Evolutionary conservation across 306 rosid genomes (phyloP), one percentile per base, ranked within the genome.

Genomic region (Pachyrhizus erosus): DNA sequence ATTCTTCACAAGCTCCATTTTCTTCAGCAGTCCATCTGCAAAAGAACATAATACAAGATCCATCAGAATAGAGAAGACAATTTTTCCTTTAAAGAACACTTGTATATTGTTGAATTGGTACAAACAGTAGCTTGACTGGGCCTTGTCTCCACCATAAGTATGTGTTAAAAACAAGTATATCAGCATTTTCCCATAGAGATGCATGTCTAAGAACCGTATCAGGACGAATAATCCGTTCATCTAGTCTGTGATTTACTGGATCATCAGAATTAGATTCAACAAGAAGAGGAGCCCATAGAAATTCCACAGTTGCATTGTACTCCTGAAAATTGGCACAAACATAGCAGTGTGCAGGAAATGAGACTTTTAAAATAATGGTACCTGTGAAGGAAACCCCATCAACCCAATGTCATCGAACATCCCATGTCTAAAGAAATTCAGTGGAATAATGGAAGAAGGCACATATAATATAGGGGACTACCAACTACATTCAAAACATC

Each of bases 81-180:
- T 3, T 33, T 52, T 81, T 75, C 79, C 39, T 76, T 2, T 21
- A 40, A 78, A 45, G 15, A 31, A n/a, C 62, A 58, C 31, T 31
- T 49, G 37, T 48, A 55, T 57, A 64, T 31, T 40, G 68, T 51
- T 69, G 46, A 75, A 64, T 11, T 55, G 57, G 82, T 86, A 92
- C 98, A 67, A 40, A 96, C 99, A 90, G 80, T 43, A 96, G 93
- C 93, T 96, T 96, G 75, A 96, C 98, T 12, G 98, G 97, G 84
- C 99, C 99, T 84, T 96, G 99, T 91, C 99, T 89, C 99, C 99
- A 96, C 99, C 99, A 96, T 88, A 96, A 87, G 89, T 96, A 96
- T 1, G 98, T 85, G 89, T 96, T 96, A 77, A 96, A 96, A 83
- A 93, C 86, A 80, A 96, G 89, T 74, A 96, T 92, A 85, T 96